Evolutionary conservation across 495 filamentous ascomycete species (phyloP), one percentile per base, ranked within the genome.

Genomic region (Talaromyces wortmannii): DNA sequence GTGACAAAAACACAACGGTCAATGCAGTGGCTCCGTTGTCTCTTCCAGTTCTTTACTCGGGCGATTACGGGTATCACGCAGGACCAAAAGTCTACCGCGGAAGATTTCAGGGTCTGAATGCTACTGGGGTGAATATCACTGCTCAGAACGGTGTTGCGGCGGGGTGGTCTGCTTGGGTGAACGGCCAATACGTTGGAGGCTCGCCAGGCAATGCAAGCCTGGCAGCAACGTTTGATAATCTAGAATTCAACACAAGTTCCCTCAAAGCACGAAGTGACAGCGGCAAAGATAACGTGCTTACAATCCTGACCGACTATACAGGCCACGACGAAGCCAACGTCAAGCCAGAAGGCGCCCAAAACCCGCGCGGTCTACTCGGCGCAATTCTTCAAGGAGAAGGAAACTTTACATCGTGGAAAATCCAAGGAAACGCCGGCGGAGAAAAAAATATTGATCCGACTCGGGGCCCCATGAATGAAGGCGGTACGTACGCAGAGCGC

Each of bases 401-500:
- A 53, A 51, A 72, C 18, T 76, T 67, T 52, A 68, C 84, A 5
- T 77, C 74, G 12, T 91, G 88, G 88, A 88, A 86, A 65, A 68
- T 92, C 13, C 85, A 85, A 11, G 88, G 88, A 7, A 91, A 90
- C 53, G 72, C 89, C 0, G 83, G 83, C 23, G 89, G 89, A 10
- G 85, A 89, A 56, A 59, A 78, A 13, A 88, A 87, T 63, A 55
- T 67, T 7, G 88, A 92, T 55, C 73, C 74, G 3, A 67, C 73
- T 1, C 82, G 87, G 18, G 86, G 86, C 1, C 86, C 84, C 13
- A 60, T 89, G 58, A 92, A 92, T 57, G 89, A 91, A 68, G 87
- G 86, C 30, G 86, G 81, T 0, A 61, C 89, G 6, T 84, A 71
- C 50, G 79, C 76, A 8, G 88, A 90, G 59, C 74, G 87, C 6